These are phyloP conservation scores for Myxozyma sirexii DNA, from an alignment of 805 yeast species.

Conservation along the genomic window DNA sequence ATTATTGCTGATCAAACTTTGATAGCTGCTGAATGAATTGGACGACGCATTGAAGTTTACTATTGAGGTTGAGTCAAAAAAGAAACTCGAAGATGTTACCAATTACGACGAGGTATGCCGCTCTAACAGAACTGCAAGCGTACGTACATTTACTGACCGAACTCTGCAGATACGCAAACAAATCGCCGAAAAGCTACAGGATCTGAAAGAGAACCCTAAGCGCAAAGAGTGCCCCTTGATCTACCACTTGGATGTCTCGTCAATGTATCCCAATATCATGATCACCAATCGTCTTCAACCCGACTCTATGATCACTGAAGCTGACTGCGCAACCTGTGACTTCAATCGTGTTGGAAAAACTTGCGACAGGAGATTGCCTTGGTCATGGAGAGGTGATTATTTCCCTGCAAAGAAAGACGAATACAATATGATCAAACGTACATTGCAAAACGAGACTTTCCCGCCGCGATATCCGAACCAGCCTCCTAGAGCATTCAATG, in stretches of 20 bases:
- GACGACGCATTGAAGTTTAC: slow-evolving; percentile 79
- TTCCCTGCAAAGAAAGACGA: slow-evolving; percentile 90
- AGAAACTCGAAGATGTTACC: slow-evolving; percentile 71
- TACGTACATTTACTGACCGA: background rate
- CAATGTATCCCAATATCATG: slow-evolving; percentile 99
- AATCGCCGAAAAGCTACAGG: slow-evolving; percentile 59
- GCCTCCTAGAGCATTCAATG: slow-evolving; percentile 70
- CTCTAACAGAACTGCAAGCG: no score
- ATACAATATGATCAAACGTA: slow-evolving; percentile 83
- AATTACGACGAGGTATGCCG: slow-evolving; percentile 70
- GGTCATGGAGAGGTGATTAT: slow-evolving; percentile 99
- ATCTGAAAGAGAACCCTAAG: slow-evolving; percentile 60
- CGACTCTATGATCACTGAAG: slow-evolving; percentile 92
- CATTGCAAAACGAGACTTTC: slow-evolving; percentile 76
- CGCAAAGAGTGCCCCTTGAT: slow-evolving; percentile 81
- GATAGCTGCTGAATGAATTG: slow-evolving; percentile 59
- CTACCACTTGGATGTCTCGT: slow-evolving; percentile 98
- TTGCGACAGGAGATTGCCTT: slow-evolving; percentile 87
- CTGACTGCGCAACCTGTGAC: slow-evolving; percentile 96
- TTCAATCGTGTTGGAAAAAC: slow-evolving; percentile 92
- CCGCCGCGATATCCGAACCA: slow-evolving; percentile 61
- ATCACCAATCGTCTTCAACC: slow-evolving; percentile 96
- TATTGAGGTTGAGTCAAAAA: slow-evolving; percentile 76
- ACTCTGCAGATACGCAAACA: slow-evolving; percentile 42
- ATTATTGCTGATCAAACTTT: background rate